These are phyloP conservation scores for Arthroderma sp. DNA, from an alignment of 2,329 filamentous ascomycete species.

Conservation along the genomic window DNA sequence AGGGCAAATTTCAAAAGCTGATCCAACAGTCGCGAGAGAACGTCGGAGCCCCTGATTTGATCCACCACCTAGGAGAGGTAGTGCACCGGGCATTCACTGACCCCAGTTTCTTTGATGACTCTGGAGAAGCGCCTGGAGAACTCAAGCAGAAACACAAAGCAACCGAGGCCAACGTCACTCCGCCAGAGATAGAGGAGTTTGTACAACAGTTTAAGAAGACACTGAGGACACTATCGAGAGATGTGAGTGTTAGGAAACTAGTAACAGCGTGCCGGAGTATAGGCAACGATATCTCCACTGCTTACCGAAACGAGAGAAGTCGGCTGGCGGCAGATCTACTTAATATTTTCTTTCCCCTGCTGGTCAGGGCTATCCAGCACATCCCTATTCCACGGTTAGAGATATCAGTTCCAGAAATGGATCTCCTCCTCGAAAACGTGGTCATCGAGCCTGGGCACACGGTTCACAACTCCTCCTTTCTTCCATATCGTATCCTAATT, in stretches of 20 bases:
- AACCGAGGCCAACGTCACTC: slow-evolving; percentile 51
- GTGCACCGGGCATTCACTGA: slow-evolving; percentile 74
- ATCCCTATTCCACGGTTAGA: slow-evolving; percentile 86
- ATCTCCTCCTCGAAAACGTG: slow-evolving; percentile 78
- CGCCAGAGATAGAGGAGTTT: slow-evolving; percentile 59
- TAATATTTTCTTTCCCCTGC: slow-evolving; percentile 66
- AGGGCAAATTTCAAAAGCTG: slow-evolving; percentile 55
- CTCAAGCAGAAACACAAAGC: slow-evolving; percentile 43
- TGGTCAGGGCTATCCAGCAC: slow-evolving; percentile 69
- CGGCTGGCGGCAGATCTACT: slow-evolving; percentile 63
- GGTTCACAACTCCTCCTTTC: slow-evolving; percentile 73
- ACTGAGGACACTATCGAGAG: slow-evolving; percentile 53
- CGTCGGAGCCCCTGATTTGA: slow-evolving; percentile 66
- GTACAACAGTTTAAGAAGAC: slow-evolving; percentile 57
- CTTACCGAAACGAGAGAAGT: slow-evolving; percentile 49
- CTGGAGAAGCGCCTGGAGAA: slow-evolving; percentile 51
- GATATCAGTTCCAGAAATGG: slow-evolving; percentile 66
- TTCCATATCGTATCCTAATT: slow-evolving; percentile 70
- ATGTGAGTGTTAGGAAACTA: slow-evolving; percentile 59
- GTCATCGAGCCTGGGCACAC: slow-evolving; percentile 79
- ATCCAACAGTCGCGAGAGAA: slow-evolving; percentile 63
- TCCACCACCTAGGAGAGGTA: slow-evolving; percentile 58
- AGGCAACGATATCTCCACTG: slow-evolving; percentile 54
- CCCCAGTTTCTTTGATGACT: slow-evolving; percentile 70
- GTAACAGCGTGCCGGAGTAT: slow-evolving; percentile 55